These are phyloP conservation scores for Phytophthora pisi DNA, from an alignment of 352 stramenopile species.

Conservation along the genomic window DNA sequence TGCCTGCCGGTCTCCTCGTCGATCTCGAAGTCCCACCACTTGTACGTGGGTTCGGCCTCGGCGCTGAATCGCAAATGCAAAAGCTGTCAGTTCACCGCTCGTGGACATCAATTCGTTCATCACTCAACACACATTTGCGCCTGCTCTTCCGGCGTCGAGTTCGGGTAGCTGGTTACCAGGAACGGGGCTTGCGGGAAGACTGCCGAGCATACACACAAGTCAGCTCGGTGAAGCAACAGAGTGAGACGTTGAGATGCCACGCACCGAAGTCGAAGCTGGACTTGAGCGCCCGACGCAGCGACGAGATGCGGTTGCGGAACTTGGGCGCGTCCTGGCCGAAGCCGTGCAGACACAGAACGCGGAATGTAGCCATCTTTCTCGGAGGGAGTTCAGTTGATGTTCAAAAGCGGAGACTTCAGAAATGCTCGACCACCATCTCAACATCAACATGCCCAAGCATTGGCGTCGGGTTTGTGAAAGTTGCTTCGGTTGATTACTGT, in stretches of 20 bases:
- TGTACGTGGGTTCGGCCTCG: slow-evolving; percentile 57
- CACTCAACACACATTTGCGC: slow-evolving; percentile 31
- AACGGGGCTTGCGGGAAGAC: slow-evolving; percentile 74
- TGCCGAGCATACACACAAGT: slow-evolving; percentile 25
- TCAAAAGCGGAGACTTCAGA: slow-evolving; percentile 26
- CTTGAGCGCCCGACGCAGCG: slow-evolving; percentile 74
- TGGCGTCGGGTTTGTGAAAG: slow-evolving; percentile 22
- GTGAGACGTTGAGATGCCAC: background rate
- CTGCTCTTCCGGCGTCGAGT: slow-evolving; percentile 46
- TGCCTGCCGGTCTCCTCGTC: slow-evolving; percentile 48
- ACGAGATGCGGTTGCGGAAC: slow-evolving; percentile 73
- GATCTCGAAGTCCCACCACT: slow-evolving; percentile 76
- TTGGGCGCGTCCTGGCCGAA: slow-evolving; percentile 79
- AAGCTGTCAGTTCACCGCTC: slow-evolving; percentile 1
- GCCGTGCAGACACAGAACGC: slow-evolving; percentile 83
- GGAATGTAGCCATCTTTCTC: slow-evolving; percentile 48
- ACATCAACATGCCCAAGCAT: too few species aligned
- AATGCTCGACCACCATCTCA: slow-evolving; percentile 8
- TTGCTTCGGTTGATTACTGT: slow-evolving; percentile 25
- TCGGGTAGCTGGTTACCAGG: slow-evolving; percentile 65
- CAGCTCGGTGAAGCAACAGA: background rate
- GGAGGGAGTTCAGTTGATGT: background rate
- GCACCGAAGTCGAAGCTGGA: slow-evolving; percentile 81
- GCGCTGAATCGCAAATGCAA: slow-evolving; percentile 9
- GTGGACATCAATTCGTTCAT: background rate